Percentiles rank a stretch among this genome's conserved stretches.
Conservation (phyloP, 495 filamentous ascomycete genomes). For the Xylaria acuta region DNA sequence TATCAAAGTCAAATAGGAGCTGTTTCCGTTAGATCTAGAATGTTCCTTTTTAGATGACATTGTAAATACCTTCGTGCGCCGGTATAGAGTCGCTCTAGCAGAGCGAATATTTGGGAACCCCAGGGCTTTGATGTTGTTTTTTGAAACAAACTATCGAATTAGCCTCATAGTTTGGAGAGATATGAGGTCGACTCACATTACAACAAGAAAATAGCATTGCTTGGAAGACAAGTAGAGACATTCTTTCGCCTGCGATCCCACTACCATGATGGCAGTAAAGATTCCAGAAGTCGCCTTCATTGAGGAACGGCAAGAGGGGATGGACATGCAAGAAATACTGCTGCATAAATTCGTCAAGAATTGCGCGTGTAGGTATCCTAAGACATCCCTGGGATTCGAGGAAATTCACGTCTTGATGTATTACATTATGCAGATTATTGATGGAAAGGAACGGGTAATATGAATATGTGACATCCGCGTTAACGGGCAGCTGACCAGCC, state of each 20-base stretch:
- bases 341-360: conserved; percentile 52
- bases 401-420: conserved; percentile 52
- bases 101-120: conserved; percentile 52
- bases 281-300: conserved; percentile 58
- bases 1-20: conserved; percentile 46
- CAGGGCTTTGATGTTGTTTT: conserved; percentile 47
- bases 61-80: conserved; percentile 45
- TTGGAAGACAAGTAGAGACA: conserved; percentile 58
- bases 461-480: conserved; percentile 44
- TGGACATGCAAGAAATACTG: conserved; percentile 58
- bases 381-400: conserved; percentile 53
- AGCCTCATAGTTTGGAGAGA: background rate
- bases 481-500: conserved; percentile 34
- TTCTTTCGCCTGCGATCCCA: conserved; percentile 30
- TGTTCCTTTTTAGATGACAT: background rate
- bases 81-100: conserved; percentile 52
- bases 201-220: conserved; percentile 56
- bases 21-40: conserved; percentile 28
- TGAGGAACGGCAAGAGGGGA: conserved; percentile 52
- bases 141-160: conserved; percentile 46
- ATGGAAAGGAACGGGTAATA: conserved; percentile 50
- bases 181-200: conserved; percentile 42
- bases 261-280: conserved; percentile 40
- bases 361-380: conserved; percentile 45
- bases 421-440: conserved; percentile 43